These are phyloP conservation scores for Nakazawaea anatomiae DNA, from an alignment of 805 yeast genomes.

Conservation along the genomic window DNA sequence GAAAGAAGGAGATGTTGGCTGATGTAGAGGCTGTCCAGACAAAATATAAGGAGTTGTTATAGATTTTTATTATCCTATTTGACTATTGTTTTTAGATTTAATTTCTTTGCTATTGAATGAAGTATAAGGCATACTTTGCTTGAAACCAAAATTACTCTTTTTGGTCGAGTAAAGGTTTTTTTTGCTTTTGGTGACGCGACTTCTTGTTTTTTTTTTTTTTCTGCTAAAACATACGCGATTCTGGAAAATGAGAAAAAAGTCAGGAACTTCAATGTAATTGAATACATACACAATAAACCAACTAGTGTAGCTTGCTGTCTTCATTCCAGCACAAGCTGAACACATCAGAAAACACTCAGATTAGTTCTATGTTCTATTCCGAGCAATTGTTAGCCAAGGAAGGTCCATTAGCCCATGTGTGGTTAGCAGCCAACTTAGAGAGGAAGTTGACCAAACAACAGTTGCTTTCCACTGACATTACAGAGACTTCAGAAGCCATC, in stretches of 20 bases:
- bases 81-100: background rate
- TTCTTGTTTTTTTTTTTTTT: too few relatives aligned
- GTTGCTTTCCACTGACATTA: constrained; percentile 63
- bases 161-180: too few relatives aligned
- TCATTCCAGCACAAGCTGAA: too few relatives aligned
- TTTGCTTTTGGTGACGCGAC: too few relatives aligned
- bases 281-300: too few relatives aligned
- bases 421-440: constrained; percentile 91
- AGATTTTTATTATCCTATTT: background rate
- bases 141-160: too few relatives aligned
- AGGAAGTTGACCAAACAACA: constrained; percentile 69
- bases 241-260: too few relatives aligned
- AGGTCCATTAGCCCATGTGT: constrained; percentile 84
- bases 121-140: too few relatives aligned
- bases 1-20: constrained; percentile 41
- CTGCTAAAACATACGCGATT: too few relatives aligned
- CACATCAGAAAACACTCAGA: too few relatives aligned
- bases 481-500: constrained; percentile 61
- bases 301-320: too few relatives aligned
- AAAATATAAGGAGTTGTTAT: constrained; percentile 17
- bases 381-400: constrained; percentile 54
- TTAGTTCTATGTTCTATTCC: constrained; percentile 36
- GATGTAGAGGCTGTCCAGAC: constrained; percentile 36
- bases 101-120: background rate
- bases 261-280: too few relatives aligned